Base-by-base conservation (phyloP, 2,329 filamentous ascomycete species). In the Diplodia seriata region DNA sequence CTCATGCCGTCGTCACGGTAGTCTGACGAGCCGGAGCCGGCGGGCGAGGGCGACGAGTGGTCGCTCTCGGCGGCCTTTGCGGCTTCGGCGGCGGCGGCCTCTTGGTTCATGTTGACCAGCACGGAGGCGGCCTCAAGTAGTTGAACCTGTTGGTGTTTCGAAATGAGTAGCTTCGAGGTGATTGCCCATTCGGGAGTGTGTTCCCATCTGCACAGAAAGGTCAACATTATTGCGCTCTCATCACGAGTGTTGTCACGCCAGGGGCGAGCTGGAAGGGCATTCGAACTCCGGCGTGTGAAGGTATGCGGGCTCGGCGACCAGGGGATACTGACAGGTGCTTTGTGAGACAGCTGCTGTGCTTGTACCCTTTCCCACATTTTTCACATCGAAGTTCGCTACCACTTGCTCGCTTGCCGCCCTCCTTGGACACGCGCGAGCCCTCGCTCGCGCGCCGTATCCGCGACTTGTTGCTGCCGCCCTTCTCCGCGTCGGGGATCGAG, bases 271-370 rank as follows among this genome's bases (percentile, higher is more conserved):
- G 49, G 47, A 71, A 78, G 76, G 77, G 77, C 73, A 77, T 77
- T 78, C 76, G 76, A 70, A 67, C 65, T 74, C 73, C 72, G 71
- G 77, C 74, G 70, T 73, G 74, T 79, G 77, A 79, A 79, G 77
- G 75, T 77, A 75, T 79, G 78, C 79, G 80, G 77, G 76, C 77
- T 47, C 51, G 73, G 77, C 54, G 47, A 47, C 76, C 79, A 78
- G 84, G 86, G 89, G 86, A 84, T 86, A 97, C 95, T 88, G 90
- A 98, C 95, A 97, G 91, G 90, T 99, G 95, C 89, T 98, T 99
- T 80, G 92, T 96, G 86, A 99, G 89, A 89, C 95, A 99, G 85
- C 95, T 98, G 89, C 94, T 97, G 87, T 99, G 95, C 89, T 99
- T 99, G 89, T 99, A 99, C 83, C 93, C 93, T 87, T 99, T 99